phyloP scores from a whole-genome alignment of 148 eudicot genomes.

The Simmondsia chinensis region DNA sequence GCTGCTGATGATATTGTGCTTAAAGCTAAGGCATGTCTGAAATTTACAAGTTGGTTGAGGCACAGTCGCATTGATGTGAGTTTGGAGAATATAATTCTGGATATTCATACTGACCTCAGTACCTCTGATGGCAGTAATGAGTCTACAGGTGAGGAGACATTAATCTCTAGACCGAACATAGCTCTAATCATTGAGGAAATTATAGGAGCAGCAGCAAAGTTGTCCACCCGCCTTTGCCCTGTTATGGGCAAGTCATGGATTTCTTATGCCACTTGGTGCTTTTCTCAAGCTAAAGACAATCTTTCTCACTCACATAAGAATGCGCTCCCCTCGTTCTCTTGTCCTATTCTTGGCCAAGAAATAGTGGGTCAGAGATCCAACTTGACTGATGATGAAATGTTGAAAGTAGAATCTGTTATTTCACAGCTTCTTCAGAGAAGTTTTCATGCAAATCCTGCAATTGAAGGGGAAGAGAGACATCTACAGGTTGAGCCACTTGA shows the following conservation, averaged over 20 bases:
- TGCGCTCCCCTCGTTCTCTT: slow-evolving; percentile 38
- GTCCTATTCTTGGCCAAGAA: slow-evolving; percentile 49
- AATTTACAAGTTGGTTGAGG: slow-evolving; percentile 70
- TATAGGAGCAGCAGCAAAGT: slow-evolving; percentile 57
- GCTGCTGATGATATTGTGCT: slow-evolving; percentile 33
- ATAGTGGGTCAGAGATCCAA: slow-evolving; percentile 43
- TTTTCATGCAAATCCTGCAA: slow-evolving; percentile 15
- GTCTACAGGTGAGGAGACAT: slow-evolving; percentile 15
- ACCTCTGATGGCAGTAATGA: slow-evolving; percentile 20
- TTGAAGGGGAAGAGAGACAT: slow-evolving; percentile 19
- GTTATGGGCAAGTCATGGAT: slow-evolving; percentile 86
- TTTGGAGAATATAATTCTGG: slow-evolving; percentile 36
- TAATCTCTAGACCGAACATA: slow-evolving; percentile 24
- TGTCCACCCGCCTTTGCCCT: slow-evolving; percentile 78
- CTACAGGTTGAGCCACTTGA: slow-evolving; percentile 19
- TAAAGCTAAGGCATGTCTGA: slow-evolving; percentile 91
- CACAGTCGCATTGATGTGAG: slow-evolving; percentile 31
- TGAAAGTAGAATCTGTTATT: slow-evolving; percentile 40
- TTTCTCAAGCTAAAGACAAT: slow-evolving; percentile 58
- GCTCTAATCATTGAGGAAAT: slow-evolving; percentile 55
- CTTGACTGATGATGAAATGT: slow-evolving; percentile 63
- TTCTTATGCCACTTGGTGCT: slow-evolving; percentile 96
- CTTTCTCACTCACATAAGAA: slow-evolving; percentile 26
- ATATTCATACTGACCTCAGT: slow-evolving; percentile 38
- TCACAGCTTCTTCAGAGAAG: slow-evolving; percentile 33